These are phyloP conservation scores for Mycosarcoma mackinlayi DNA, from an alignment of 1,284 basidiomycete species.

Conservation along the genomic window DNA sequence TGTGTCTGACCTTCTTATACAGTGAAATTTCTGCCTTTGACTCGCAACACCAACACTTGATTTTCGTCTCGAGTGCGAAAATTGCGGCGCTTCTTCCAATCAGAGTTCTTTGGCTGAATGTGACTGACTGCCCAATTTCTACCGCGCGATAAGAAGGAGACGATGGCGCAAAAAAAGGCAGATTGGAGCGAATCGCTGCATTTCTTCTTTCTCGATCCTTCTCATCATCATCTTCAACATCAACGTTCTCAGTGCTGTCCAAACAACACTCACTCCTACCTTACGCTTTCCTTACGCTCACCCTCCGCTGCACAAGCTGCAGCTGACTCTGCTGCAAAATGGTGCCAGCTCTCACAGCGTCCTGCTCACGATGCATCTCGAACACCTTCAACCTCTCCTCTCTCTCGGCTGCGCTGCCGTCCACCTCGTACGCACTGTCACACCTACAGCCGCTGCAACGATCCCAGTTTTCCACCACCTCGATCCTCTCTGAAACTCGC, in stretches of 20 bases:
- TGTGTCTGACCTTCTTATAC: slow-evolving; percentile 20
- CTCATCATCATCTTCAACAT: slow-evolving; percentile 11
- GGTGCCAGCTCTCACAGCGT: slow-evolving; percentile 25
- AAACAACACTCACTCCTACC: not conserved
- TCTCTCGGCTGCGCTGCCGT: slow-evolving; percentile 27
- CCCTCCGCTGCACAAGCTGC: not conserved
- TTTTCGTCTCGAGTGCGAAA: not conserved
- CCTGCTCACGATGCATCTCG: slow-evolving; percentile 36
- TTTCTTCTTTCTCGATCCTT: slow-evolving; percentile 1
- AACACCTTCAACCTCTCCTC: slow-evolving; percentile 25
- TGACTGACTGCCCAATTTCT: too few species aligned
- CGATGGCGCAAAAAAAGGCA: not conserved
- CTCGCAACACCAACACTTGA: not conserved
- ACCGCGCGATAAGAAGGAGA: slow-evolving; percentile 32
- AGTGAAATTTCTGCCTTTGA: not conserved
- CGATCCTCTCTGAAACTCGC: slow-evolving; percentile 44
- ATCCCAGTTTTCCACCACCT: slow-evolving; percentile 45
- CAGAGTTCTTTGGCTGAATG: not conserved
- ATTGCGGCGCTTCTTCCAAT: slow-evolving; percentile 9
- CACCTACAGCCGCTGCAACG: slow-evolving; percentile 10
- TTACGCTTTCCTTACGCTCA: too few species aligned
- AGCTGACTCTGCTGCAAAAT: slow-evolving; percentile 10
- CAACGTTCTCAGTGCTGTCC: not conserved
- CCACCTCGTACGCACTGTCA: slow-evolving; percentile 29
- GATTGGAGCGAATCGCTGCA: slow-evolving; percentile 8